Percentiles rank a stretch among this genome's conserved stretches.
These are phyloP conservation scores for Chaetomidium leptoderma DNA, from an alignment of 495 filamentous ascomycete genomes.

Conservation along the genomic window DNA sequence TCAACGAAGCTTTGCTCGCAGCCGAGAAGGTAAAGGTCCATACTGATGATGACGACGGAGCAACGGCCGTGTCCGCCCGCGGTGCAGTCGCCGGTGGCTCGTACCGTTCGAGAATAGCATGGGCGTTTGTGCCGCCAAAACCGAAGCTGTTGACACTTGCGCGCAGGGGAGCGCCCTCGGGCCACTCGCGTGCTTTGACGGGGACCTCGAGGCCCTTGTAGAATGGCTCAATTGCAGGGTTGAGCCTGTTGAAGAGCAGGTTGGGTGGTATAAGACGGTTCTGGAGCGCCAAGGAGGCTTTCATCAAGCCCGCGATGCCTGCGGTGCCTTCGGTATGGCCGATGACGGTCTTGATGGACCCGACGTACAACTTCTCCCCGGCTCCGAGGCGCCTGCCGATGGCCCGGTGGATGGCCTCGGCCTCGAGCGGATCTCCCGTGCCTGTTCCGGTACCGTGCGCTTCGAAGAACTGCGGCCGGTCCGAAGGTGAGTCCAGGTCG, in stretches of 20 bases:
- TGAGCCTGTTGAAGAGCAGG: constrained; percentile 45
- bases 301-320: constrained; percentile 52
- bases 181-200: constrained; percentile 29
- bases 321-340: constrained; percentile 52
- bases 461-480: constrained; percentile 40
- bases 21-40: no score
- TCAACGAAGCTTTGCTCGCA: no score
- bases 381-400: no score
- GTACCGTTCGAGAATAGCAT: neutral
- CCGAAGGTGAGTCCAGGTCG: constrained; percentile 33
- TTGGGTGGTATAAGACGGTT: constrained; percentile 42
- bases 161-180: neutral
- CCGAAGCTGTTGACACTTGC: constrained; percentile 7
- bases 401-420: neutral
- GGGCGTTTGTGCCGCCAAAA: neutral
- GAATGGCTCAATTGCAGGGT: constrained; percentile 37
- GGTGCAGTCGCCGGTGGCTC: neutral
- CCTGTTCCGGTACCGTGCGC: constrained; percentile 40
- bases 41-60: no score
- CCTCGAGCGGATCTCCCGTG: neutral
- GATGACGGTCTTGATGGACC: constrained; percentile 55
- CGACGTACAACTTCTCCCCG: constrained; percentile 36
- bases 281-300: constrained; percentile 48
- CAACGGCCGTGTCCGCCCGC: neutral
- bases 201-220: constrained; percentile 28